Evolutionary conservation across 768 basidiomycete species (phyloP).

Genomic region (Amanita subjunquillea): DNA sequence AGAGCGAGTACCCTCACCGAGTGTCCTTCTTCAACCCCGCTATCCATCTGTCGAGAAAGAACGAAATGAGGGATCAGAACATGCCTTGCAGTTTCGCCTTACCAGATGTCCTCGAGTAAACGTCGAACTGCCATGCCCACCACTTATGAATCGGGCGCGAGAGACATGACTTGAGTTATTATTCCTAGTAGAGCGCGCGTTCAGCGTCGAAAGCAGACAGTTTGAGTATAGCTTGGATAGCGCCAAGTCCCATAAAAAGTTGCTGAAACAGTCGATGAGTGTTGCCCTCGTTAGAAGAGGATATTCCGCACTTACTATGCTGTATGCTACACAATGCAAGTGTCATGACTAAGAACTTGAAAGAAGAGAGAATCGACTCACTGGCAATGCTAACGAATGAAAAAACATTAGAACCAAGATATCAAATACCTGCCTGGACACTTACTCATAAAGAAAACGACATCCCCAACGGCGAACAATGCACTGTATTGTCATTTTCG

Average conservation of each 20-base stretch:
- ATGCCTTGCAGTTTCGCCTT: background rate
- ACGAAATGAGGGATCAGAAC: background rate
- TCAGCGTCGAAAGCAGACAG: slow-evolving; percentile 37
- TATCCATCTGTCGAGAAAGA: background rate
- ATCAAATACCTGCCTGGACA: background rate
- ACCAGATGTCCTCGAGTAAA: slow-evolving; percentile 8
- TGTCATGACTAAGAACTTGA: background rate
- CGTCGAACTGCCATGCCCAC: slow-evolving; percentile 10
- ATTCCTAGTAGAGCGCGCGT: slow-evolving; percentile 25
- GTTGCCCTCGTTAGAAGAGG: too few species aligned
- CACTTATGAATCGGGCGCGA: slow-evolving; percentile 12
- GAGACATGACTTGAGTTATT: slow-evolving; percentile 18
- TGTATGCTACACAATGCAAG: slow-evolving; percentile 21
- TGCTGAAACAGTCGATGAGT: slow-evolving; percentile 16
- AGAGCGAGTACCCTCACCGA: background rate
- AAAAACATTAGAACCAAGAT: background rate
- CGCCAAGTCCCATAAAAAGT: slow-evolving; percentile 40
- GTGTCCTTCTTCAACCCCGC: background rate
- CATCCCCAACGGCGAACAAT: slow-evolving; percentile 29
- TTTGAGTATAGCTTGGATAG: slow-evolving; percentile 39
- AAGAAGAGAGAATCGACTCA: slow-evolving; percentile 8
- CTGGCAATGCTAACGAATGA: slow-evolving; percentile 21
- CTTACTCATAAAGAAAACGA: slow-evolving; percentile 35
- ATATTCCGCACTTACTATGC: slow-evolving; percentile 25
- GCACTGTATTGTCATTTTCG: slow-evolving; percentile 14